phyloP scores from a whole-genome alignment of 1,139 yeast species.

The Lodderomyces orthopsilosis region DNA sequence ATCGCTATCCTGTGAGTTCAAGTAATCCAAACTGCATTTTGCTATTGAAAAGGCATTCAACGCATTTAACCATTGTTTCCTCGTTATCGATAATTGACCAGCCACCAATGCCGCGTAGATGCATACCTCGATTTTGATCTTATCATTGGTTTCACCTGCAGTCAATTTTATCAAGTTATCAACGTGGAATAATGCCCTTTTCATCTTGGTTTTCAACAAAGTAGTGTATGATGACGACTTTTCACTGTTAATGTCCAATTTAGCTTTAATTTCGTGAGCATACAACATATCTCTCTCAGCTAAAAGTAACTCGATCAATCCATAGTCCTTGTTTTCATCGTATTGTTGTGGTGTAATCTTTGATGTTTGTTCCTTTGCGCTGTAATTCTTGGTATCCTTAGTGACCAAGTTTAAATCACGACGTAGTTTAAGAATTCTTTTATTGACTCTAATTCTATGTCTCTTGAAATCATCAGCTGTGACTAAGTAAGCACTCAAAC shows the following conservation, averaged over 20 bases:
- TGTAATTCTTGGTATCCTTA: constrained; percentile 56
- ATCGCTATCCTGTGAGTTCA: constrained; percentile 24
- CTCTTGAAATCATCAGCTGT: constrained; percentile 51
- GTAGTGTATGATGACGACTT: constrained; percentile 44
- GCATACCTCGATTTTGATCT: constrained; percentile 50
- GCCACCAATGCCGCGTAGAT: constrained; percentile 58
- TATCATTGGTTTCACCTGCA: constrained; percentile 26
- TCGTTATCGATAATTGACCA: constrained; percentile 58
- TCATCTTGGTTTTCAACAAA: constrained; percentile 64
- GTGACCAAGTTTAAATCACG: constrained; percentile 55
- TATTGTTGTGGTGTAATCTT: constrained; percentile 47
- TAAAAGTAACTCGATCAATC: constrained; percentile 47
- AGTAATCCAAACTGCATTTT: constrained; percentile 56
- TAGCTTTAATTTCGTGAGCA: constrained; percentile 61
- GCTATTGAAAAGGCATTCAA: constrained; percentile 56
- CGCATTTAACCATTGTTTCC: constrained; percentile 57
- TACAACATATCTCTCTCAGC: constrained; percentile 71
- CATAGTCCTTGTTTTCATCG: constrained; percentile 43
- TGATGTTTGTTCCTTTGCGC: constrained; percentile 41
- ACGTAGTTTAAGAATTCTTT: constrained; percentile 54
- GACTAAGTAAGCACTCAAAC: constrained; percentile 48
- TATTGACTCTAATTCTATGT: constrained; percentile 45
- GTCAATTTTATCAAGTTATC: constrained; percentile 44
- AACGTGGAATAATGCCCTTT: constrained; percentile 53
- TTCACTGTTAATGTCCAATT: constrained; percentile 50